phyloP scores from a whole-genome alignment of 1,284 basidiomycete species.

The Puccinia horiana region DNA sequence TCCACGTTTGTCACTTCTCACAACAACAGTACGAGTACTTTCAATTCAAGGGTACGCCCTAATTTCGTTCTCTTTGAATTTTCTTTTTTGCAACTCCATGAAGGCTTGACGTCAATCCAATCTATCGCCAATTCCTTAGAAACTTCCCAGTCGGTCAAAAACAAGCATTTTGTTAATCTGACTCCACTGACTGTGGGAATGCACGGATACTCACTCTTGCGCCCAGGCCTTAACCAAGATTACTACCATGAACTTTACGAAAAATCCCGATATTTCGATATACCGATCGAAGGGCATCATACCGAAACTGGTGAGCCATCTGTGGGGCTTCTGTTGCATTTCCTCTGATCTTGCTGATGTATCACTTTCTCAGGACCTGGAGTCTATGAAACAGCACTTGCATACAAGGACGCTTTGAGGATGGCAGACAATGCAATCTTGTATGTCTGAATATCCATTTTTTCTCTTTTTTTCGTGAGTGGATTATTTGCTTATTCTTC shows the following conservation, averaged over 20 bases:
- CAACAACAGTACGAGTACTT: conserved; percentile 47
- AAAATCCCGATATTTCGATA: conserved; percentile 70
- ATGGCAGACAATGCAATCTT: conserved; percentile 94
- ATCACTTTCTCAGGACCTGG: conserved; percentile 63
- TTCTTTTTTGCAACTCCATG: neutral
- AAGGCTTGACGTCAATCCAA: neutral
- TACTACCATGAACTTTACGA: conserved; percentile 91
- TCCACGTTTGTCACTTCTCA: neutral
- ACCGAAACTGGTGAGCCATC: conserved; percentile 45
- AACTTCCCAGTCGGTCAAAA: conserved; percentile 70
- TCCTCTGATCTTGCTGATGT: conserved; percentile 48
- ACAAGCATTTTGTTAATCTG: conserved; percentile 76
- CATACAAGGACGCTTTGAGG: conserved; percentile 76
- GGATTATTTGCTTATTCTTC: neutral
- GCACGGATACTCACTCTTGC: conserved; percentile 58
- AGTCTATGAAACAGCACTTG: conserved; percentile 89
- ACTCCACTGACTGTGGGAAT: conserved; percentile 82
- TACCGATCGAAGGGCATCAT: conserved; percentile 87
- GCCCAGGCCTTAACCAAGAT: conserved; percentile 69
- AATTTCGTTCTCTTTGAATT: neutral
- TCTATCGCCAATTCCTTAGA: conserved; percentile 62
- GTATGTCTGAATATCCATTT: conserved; percentile 21
- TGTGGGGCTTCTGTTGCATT: neutral
- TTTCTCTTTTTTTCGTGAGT: neutral
- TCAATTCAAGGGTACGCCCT: conserved; percentile 46